Evolutionary conservation across 2,329 filamentous ascomycete genomes (phyloP).

Genomic region (Colletotrichum siamense): DNA sequence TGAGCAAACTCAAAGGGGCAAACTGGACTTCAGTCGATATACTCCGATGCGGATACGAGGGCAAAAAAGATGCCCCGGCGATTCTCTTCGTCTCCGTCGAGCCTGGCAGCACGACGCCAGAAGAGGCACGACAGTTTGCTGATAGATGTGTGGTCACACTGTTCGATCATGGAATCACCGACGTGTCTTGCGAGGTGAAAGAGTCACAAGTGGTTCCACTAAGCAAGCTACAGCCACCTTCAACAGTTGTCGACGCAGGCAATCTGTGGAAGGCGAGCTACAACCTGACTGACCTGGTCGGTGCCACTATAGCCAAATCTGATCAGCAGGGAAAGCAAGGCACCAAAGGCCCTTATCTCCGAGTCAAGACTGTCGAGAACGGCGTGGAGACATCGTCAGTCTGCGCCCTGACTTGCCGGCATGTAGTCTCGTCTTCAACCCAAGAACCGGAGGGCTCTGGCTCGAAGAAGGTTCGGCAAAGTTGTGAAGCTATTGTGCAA

Average conservation of each 20-base stretch:
- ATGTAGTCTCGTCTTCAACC: fast-evolving
- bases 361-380: background rate
- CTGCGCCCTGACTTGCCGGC: background rate
- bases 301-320: background rate
- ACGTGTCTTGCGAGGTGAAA: background rate
- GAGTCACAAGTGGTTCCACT: background rate
- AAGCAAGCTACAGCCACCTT: background rate
- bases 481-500: background rate
- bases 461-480: background rate
- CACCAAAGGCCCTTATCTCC: background rate
- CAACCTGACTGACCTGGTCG: background rate
- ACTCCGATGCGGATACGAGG: background rate
- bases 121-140: fast-evolving
- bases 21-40: background rate
- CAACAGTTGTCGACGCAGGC: background rate
- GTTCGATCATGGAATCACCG: fast-evolving
- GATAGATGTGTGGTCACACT: background rate
- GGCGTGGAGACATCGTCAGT: background rate
- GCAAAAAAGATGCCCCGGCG: background rate
- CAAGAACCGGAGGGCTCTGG: background rate
- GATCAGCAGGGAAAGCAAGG: background rate
- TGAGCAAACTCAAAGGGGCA: background rate
- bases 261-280: background rate
- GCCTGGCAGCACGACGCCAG: background rate
- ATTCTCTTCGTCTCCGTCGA: background rate